A percentile compares a stretch with the other conserved stretches of the same genome.
phyloP scores from a whole-genome alignment of 768 basidiomycete species.

The Pulveroboletus sp. region DNA sequence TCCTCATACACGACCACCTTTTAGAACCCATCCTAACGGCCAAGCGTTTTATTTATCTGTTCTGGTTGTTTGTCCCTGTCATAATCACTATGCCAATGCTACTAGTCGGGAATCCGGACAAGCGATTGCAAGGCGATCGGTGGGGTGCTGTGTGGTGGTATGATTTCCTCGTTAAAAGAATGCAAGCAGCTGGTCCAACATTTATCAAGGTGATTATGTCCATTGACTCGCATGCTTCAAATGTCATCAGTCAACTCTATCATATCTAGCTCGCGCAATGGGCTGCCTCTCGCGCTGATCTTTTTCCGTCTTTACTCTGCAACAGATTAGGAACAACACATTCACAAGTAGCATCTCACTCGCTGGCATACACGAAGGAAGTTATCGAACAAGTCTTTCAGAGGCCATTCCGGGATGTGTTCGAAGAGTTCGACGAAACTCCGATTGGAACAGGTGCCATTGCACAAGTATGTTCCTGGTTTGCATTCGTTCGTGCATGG shows the following conservation, averaged over 20 bases:
- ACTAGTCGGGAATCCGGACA: constrained; percentile 56
- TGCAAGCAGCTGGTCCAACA: constrained; percentile 94
- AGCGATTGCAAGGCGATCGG: constrained; percentile 61
- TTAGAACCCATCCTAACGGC: constrained; percentile 86
- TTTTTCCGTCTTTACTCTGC: constrained; percentile 87
- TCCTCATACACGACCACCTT: constrained; percentile 53
- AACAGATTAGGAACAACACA: constrained; percentile 81
- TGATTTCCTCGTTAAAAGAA: constrained; percentile 75
- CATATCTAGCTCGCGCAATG: constrained; percentile 83
- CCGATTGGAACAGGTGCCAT: constrained; percentile 99
- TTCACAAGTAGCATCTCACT: constrained; percentile 81
- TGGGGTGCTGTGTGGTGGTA: constrained; percentile 99
- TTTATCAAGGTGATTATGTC: constrained; percentile 78
- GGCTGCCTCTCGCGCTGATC: constrained; percentile 92
- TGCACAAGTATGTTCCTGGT: constrained; percentile 56
- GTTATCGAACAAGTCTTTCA: constrained; percentile 85
- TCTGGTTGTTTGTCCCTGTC: constrained; percentile 82
- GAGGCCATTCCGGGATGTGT: constrained; percentile 80
- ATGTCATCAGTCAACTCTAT: too few species aligned
- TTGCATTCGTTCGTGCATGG: neutral
- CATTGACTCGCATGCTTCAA: constrained; percentile 1
- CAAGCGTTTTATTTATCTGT: constrained; percentile 77
- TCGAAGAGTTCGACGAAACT: constrained; percentile 78
- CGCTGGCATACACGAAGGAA: constrained; percentile 69
- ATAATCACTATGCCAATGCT: constrained; percentile 82